A percentile compares a stretch with the other conserved stretches of the same genome.
Evolutionary conservation across 1,139 yeast species (phyloP).

Genomic region (Torulaspora globosa): DNA sequence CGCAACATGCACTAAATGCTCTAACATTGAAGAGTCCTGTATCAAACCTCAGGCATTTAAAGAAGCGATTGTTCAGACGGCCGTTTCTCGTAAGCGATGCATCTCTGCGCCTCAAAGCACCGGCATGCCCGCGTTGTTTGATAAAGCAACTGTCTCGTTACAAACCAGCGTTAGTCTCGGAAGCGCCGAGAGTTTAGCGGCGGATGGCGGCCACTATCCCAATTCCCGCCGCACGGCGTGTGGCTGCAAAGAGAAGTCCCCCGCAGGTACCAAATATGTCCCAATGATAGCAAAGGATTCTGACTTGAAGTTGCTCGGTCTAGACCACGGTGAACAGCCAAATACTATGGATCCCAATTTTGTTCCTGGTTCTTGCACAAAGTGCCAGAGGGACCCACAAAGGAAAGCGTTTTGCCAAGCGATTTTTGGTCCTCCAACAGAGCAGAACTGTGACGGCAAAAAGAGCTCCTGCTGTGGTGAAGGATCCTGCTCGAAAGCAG

Average conservation of each 20-base stretch:
- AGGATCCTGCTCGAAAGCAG: slow-evolving; percentile 15
- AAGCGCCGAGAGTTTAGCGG: not conserved
- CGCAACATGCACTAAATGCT: slow-evolving; percentile 20
- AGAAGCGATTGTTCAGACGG: slow-evolving; percentile 61
- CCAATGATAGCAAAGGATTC: not conserved
- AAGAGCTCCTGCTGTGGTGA: not conserved
- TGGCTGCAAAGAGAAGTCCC: not conserved
- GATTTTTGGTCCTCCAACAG: slow-evolving; percentile 7
- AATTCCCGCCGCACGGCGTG: not conserved
- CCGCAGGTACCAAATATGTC: too few species aligned
- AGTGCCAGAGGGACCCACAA: slow-evolving; percentile 45
- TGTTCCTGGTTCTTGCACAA: slow-evolving; percentile 81
- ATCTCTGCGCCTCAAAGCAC: slow-evolving; percentile 16
- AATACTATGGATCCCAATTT: slow-evolving; percentile 10
- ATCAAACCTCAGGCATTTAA: slow-evolving; percentile 2
- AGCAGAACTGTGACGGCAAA: not conserved
- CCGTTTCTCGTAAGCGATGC: slow-evolving; percentile 84
- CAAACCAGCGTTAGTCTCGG: not conserved
- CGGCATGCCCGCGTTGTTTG: not conserved
- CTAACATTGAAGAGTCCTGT: slow-evolving; percentile 21
- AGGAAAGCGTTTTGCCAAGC: slow-evolving; percentile 17
- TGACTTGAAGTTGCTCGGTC: not conserved
- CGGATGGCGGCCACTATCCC: not conserved
- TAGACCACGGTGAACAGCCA: slow-evolving; percentile 1
- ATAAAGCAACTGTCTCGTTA: not conserved